Conservation (phyloP, 768 basidiomycete genomes). For the Pholiota microspora region DNA sequence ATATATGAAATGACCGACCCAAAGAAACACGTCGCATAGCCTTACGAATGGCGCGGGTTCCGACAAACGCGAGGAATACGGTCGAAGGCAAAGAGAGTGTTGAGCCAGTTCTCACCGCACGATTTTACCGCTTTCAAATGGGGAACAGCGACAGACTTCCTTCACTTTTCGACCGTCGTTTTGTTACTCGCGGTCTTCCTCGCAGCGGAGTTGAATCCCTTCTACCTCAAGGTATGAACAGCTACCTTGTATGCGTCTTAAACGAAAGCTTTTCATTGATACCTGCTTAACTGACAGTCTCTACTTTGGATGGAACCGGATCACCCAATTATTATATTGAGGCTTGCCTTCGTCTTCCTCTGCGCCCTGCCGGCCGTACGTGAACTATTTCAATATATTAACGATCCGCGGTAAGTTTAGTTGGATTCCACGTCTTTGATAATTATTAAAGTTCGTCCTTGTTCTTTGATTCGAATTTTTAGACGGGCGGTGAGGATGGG, state of each 20-base stretch:
- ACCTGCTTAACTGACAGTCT: constrained; percentile 31
- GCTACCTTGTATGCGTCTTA: not conserved
- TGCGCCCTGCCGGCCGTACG: constrained; percentile 86
- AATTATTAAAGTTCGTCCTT: not conserved
- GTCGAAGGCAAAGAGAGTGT: constrained; percentile 74
- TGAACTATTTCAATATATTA: constrained; percentile 82
- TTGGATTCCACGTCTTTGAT: constrained; percentile 7
- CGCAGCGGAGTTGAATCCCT: constrained; percentile 83
- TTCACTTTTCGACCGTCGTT: constrained; percentile 74
- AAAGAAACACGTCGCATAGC: constrained; percentile 39
- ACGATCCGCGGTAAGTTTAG: constrained; percentile 65
- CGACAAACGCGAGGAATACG: constrained; percentile 75
- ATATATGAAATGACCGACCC: constrained; percentile 12
- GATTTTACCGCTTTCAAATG: constrained; percentile 89
- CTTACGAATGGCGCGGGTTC: constrained; percentile 84
- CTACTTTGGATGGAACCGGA: constrained; percentile 88
- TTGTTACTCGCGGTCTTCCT: constrained; percentile 75
- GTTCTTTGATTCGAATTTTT: not conserved
- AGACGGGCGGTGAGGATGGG: constrained; percentile 88
- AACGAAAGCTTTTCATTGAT: constrained; percentile 8
- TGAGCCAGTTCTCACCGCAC: constrained; percentile 84
- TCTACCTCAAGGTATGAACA: constrained; percentile 74
- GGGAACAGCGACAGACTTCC: constrained; percentile 75
- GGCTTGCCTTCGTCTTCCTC: constrained; percentile 74
- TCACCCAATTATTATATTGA: constrained; percentile 77